Evolutionary conservation across 305 asterid species (phyloP).

Genomic region (Fraxinus dipetala): DNA sequence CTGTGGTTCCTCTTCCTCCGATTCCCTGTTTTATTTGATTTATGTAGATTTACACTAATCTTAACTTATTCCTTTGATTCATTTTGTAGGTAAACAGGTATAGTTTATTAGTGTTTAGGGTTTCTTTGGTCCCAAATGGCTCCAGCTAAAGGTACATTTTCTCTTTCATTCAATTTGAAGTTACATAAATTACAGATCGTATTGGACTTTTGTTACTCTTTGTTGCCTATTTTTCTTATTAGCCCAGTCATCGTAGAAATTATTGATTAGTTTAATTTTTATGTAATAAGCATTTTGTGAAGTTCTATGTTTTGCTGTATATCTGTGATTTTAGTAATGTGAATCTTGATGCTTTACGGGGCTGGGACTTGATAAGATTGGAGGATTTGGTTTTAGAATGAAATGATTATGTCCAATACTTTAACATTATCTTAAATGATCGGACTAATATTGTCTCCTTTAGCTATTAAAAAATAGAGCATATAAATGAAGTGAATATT

Average conservation of each 20-base stretch:
- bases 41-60: background rate
- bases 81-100: constrained; percentile 19
- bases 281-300: background rate
- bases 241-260: background rate
- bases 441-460: background rate
- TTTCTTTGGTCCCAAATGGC: constrained; percentile 34
- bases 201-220: background rate
- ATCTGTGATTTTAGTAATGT: background rate
- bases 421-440: background rate
- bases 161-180: background rate
- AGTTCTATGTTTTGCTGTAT: background rate
- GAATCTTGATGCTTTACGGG: background rate
- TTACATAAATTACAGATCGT: background rate
- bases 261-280: background rate
- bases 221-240: background rate
- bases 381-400: background rate
- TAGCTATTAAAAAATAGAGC: background rate
- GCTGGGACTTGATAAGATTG: background rate
- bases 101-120: background rate
- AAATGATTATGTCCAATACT: background rate
- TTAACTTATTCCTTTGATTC: background rate
- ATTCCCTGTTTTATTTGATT: background rate
- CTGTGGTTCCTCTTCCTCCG: too few relatives aligned
- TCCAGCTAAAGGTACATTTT: constrained; percentile 41
- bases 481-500: background rate